Conservation (phyloP, 2,329 filamentous ascomycete species). For the Fusarium metavorans region DNA sequence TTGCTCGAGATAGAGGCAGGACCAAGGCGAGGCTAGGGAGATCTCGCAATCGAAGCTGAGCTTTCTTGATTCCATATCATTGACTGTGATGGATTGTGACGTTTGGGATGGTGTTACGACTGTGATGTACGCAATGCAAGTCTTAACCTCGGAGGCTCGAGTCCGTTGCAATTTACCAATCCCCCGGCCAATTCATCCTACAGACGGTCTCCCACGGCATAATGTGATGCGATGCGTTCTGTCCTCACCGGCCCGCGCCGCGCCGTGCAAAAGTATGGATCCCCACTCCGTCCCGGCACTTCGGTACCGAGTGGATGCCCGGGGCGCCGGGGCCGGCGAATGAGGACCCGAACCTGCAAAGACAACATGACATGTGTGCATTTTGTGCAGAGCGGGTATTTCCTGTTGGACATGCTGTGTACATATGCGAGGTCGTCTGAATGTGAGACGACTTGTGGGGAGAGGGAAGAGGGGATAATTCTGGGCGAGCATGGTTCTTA, state of each 20-base stretch:
- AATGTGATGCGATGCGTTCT: not conserved
- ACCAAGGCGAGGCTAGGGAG: slow-evolving; percentile 24
- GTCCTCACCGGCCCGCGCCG: not conserved
- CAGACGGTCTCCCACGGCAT: not conserved
- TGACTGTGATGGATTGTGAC: not conserved
- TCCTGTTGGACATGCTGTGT: not conserved
- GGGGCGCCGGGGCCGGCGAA: not conserved
- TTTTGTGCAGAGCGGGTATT: not conserved
- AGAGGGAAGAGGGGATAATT: not conserved
- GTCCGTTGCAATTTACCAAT: not conserved
- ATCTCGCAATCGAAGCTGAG: slow-evolving; percentile 22
- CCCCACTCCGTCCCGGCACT: slow-evolving; percentile 2
- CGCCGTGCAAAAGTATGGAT: slow-evolving; percentile 4
- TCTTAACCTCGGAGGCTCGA: not conserved
- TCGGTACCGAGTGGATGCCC: slow-evolving; percentile 5
- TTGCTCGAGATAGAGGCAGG: slow-evolving; percentile 39
- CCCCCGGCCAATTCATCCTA: not conserved
- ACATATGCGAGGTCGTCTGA: not conserved
- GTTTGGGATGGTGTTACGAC: not conserved
- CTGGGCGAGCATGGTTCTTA: not conserved
- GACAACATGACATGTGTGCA: not conserved
- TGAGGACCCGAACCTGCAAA: not conserved
- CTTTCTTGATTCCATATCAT: not conserved
- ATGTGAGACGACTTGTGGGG: not conserved
- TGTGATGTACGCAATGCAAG: not conserved